Base-by-base conservation (phyloP, 2,329 filamentous ascomycete species). In the Hyphodiscus sp. region DNA sequence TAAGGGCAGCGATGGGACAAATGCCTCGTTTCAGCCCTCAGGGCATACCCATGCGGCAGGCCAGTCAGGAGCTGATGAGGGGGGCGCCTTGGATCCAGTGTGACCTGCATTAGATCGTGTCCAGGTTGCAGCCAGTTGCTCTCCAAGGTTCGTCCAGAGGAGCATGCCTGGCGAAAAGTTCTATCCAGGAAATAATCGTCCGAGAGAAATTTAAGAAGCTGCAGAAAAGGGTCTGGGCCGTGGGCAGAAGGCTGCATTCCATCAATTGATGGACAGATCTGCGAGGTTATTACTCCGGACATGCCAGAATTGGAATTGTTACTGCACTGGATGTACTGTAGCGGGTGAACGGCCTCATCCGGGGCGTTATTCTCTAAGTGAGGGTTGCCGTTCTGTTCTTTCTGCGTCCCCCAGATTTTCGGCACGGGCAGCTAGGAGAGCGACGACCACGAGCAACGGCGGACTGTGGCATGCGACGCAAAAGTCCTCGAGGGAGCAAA, bases 1-100 rank as follows among this genome's bases (percentile, higher is more conserved):
- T 38, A 38, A 38, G 16, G 33, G 33, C 33, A n/a, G 33, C 33
- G 23, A 38, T 38, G 33, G 33, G 11, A n/a, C 11, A 38, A 15
- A 2, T 38, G 2, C 23, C 23, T 26, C 16, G 33, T 38, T 38
- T 38, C 33, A 38, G 33, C 33, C 33, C 33, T 38, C 33, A 38
- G 33, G 29, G 33, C 33, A n/a, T 13, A 13, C 33, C 33, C 52
- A 48, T 44, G 52, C 51, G 47, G 23, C 52, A 44, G 47, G 47
- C 50, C 52, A 48, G 44, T 11, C 38, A 29, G 29, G 48, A 47
- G 41, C 33, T 38, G 42, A n/a, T 15, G 11, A n/a, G 16, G 16
- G 11, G 33, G 33, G 33, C 33, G 33, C 33, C 33, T 38, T 38
- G 13, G 33, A 38, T 38, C 33, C 2, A 38, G 33, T 38, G 33